Percentiles rank a stretch among this genome's conserved stretches.
phyloP scores from a whole-genome alignment of 2,329 filamentous ascomycete genomes.

The Colletotrichum orchidophilum region DNA sequence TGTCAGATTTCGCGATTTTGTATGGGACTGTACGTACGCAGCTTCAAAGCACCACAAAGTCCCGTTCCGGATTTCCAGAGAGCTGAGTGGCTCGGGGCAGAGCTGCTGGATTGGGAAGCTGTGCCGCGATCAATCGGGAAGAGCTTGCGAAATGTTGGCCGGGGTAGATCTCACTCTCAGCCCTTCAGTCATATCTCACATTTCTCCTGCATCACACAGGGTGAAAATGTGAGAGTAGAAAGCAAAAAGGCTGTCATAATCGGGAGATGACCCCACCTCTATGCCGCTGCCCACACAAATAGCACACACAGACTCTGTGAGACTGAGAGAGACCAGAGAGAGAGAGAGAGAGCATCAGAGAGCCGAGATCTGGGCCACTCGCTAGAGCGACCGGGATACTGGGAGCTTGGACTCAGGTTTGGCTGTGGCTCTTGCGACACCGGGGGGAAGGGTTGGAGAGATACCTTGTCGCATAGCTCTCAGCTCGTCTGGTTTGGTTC shows the following conservation, averaged over 20 bases:
- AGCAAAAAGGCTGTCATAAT: conserved; percentile 10
- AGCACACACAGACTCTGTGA: background rate
- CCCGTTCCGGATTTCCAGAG: background rate
- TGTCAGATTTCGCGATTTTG: conserved; percentile 25
- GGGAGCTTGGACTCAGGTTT: conserved; percentile 7
- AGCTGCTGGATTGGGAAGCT: conserved; percentile 16
- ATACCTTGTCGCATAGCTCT: conserved; percentile 3
- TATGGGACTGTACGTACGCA: background rate
- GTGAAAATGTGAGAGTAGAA: conserved; percentile 14
- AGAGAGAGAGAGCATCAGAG: background rate
- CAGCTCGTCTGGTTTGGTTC: background rate
- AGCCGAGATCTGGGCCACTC: conserved; percentile 3
- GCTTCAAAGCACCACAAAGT: background rate
- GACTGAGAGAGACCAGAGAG: background rate
- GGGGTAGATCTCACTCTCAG: conserved; percentile 30
- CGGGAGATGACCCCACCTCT: background rate
- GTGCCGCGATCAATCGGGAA: conserved; percentile 32
- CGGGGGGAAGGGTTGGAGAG: background rate
- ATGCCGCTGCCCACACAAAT: conserved; percentile 9
- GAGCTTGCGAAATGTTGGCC: conserved; percentile 32
- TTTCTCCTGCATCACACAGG: conserved; percentile 4
- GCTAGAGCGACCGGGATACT: conserved; percentile 5
- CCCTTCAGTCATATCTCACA: conserved; percentile 23
- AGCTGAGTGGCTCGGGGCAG: conserved; percentile 24
- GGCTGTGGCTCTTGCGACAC: conserved; percentile 9